phyloP scores from a whole-genome alignment of 352 stramenopile genomes.

The Phytophthora ohioensis region DNA sequence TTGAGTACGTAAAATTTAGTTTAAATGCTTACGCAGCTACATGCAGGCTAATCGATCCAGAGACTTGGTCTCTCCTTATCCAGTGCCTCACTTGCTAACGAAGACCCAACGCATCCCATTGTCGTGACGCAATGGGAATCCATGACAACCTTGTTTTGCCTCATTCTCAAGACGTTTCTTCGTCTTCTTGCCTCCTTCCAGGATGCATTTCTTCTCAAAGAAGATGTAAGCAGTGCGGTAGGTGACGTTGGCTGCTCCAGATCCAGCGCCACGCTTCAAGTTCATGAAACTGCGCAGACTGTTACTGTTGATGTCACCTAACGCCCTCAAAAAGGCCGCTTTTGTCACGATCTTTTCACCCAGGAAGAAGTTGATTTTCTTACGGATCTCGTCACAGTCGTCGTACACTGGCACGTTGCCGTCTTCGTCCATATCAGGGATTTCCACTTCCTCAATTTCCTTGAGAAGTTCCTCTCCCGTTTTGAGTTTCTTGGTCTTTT shows the following conservation, averaged over 20 bases:
- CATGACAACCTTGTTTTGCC: conserved; percentile 1
- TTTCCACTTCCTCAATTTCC: conserved; percentile 45
- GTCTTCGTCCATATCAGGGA: conserved; percentile 35
- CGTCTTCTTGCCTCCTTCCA: conserved; percentile 50
- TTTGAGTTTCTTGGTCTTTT: conserved; percentile 43
- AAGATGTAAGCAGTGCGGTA: conserved; percentile 61
- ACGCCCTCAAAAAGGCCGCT: conserved; percentile 41
- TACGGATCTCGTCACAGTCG: conserved; percentile 64
- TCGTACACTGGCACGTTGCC: conserved; percentile 59
- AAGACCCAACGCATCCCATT: conserved; percentile 33
- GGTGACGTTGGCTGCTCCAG: conserved; percentile 58
- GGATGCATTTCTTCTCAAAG: conserved; percentile 65
- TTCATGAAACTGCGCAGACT: conserved; percentile 59
- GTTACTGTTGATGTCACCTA: conserved; percentile 57
- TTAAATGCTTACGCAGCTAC: neutral
- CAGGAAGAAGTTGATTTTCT: conserved; percentile 56
- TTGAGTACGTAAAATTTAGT: no score
- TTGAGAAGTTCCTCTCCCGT: conserved; percentile 43
- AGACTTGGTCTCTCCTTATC: no score
- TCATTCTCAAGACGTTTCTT: conserved; percentile 57
- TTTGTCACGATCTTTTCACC: conserved; percentile 51
- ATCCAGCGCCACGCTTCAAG: conserved; percentile 51
- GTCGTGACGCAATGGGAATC: conserved; percentile 34
- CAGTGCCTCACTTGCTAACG: neutral
- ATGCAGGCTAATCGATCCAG: conserved; percentile 3